Percentiles rank a stretch among this genome's conserved stretches.
phyloP scores from a whole-genome alignment of 768 basidiomycete species.

The Kondoa subrosea region DNA sequence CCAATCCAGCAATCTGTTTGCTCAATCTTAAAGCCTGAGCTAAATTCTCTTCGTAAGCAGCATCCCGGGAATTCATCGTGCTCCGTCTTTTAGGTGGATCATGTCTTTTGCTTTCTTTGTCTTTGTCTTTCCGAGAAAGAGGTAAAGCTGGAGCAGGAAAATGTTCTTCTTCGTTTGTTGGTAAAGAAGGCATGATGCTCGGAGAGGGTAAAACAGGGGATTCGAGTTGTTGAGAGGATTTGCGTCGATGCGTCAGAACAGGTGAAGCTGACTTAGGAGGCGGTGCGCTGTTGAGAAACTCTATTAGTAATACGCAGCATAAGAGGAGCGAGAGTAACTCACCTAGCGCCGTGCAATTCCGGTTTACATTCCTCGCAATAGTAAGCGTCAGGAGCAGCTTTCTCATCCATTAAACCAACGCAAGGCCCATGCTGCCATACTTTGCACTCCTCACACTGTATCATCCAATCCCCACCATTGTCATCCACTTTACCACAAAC shows the following conservation, averaged over 20 bases:
- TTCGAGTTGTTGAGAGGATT: background rate
- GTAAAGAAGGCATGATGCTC: background rate
- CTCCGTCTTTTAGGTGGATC: constrained; percentile 39
- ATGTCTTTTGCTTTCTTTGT: background rate
- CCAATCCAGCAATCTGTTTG: background rate
- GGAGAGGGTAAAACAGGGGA: background rate
- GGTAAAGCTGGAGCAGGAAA: background rate
- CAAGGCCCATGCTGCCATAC: constrained; percentile 97
- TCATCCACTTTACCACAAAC: constrained; percentile 60
- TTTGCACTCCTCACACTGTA: constrained; percentile 89
- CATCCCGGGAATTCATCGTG: constrained; percentile 95
- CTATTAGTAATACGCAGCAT: background rate
- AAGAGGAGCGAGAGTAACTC: background rate
- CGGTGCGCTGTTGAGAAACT: constrained; percentile 1
- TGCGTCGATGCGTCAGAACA: background rate
- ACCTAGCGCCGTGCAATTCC: constrained; percentile 45
- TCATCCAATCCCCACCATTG: constrained; percentile 68
- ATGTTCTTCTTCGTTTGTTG: constrained; percentile 8
- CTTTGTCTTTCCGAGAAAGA: background rate
- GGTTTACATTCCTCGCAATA: constrained; percentile 88
- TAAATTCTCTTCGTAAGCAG: constrained; percentile 36
- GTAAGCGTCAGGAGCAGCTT: constrained; percentile 59
- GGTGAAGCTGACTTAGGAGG: background rate
- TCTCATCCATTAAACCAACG: constrained; percentile 62
- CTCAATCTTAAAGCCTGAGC: background rate